Percentiles rank a stretch among this genome's conserved stretches.
Conservation (phyloP, 352 stramenopile genomes). For the Phytopythium montanum region DNA sequence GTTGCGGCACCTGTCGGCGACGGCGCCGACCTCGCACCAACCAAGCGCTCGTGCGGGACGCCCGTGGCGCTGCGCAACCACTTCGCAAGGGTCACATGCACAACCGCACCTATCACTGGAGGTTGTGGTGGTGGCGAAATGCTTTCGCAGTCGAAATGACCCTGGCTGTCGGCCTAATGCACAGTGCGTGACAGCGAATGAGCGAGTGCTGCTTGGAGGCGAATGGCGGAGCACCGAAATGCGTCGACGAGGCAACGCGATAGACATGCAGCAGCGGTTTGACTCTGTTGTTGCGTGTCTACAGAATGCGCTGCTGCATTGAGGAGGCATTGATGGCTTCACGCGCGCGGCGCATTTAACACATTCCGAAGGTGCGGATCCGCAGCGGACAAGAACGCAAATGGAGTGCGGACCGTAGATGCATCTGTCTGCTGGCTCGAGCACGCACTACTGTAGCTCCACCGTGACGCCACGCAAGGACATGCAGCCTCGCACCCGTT, state of each 20-base stretch:
- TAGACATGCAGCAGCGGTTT: conserved; percentile 2
- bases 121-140: no score
- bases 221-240: background rate
- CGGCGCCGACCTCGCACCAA: no score
- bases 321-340: conserved; percentile 1
- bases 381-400: background rate
- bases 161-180: no score
- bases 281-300: conserved; percentile 8
- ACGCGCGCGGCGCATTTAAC: conserved; percentile 2
- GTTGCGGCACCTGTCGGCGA: no score
- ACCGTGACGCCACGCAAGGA: background rate
- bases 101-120: no score
- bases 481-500: background rate
- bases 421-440: background rate
- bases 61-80: no score
- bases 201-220: background rate
- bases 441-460: background rate
- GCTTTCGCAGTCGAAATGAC: no score
- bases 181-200: no score
- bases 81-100: no score
- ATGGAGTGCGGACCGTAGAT: background rate
- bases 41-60: no score
- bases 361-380: conserved; percentile 4
- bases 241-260: conserved; percentile 1
- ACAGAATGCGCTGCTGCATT: conserved; percentile 2